phyloP scores from a whole-genome alignment of 2,329 filamentous ascomycete genomes.

The Penicillium sp. region DNA sequence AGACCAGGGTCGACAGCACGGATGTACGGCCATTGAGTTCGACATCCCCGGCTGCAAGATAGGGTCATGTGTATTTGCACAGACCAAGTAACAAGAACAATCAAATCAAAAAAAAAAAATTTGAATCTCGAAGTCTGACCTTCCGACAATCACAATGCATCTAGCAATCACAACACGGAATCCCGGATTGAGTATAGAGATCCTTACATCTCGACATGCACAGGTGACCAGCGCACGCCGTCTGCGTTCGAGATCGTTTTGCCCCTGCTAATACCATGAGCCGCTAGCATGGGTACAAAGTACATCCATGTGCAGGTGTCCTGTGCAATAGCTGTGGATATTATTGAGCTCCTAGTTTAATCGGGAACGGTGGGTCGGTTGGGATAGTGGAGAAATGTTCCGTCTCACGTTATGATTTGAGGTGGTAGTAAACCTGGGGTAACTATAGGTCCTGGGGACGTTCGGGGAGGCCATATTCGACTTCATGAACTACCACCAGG shows the following conservation, averaged over 20 bases:
- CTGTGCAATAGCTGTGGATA: too few species aligned
- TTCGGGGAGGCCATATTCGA: neutral
- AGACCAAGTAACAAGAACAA: neutral
- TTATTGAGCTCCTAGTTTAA: neutral
- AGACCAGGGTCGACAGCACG: neutral
- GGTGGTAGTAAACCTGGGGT: neutral
- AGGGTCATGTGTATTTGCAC: neutral
- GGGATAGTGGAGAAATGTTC: neutral
- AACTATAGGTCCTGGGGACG: neutral
- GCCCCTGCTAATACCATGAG: neutral
- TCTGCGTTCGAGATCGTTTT: conserved; percentile 10
- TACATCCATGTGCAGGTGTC: neutral
- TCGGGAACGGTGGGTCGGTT: neutral
- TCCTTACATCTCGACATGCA: neutral
- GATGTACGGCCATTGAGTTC: conserved; percentile 1
- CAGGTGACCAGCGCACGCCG: conserved; percentile 10
- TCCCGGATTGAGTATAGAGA: neutral
- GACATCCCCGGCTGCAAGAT: conserved; percentile 6
- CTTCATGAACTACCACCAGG: neutral
- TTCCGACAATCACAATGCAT: neutral
- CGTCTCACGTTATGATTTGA: neutral
- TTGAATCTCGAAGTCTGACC: neutral
- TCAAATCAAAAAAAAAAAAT: neutral
- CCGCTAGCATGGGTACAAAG: neutral
- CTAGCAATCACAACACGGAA: neutral